Conservation (phyloP, 2,329 filamentous ascomycete species). For the Fusarium incarnatum region DNA sequence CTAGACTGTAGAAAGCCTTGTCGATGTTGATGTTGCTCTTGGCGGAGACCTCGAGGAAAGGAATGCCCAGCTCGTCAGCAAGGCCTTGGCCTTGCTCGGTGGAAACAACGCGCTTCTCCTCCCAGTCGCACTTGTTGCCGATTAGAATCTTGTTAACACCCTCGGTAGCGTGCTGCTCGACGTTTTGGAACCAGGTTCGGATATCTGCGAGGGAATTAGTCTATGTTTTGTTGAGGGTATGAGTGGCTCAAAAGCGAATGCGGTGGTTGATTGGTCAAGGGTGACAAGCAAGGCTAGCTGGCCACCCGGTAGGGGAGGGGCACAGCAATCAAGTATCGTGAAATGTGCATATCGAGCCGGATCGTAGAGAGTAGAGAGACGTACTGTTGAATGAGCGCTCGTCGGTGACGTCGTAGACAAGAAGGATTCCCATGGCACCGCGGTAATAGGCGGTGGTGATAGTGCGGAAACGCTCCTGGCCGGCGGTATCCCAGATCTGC, state of each 20-base stretch:
- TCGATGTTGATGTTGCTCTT: conserved; percentile 99
- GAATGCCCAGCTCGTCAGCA: conserved; percentile 95
- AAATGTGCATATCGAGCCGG: not conserved
- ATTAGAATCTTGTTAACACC: conserved; percentile 99
- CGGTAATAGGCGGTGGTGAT: conserved; percentile 99
- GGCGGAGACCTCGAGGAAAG: conserved; percentile 97
- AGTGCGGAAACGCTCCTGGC: conserved; percentile 97
- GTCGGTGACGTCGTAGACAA: conserved; percentile 99
- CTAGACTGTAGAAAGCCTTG: conserved; percentile 96
- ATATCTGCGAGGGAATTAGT: conserved; percentile 74
- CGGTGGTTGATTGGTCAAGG: conserved; percentile 13
- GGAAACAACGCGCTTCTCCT: conserved; percentile 95
- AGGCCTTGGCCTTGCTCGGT: conserved; percentile 93
- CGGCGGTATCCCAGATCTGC: conserved; percentile 99
- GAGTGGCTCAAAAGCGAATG: conserved; percentile 10
- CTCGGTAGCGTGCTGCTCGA: conserved; percentile 97
- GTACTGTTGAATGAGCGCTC: conserved; percentile 94
- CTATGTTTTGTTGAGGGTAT: conserved; percentile 22
- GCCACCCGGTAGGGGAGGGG: not conserved
- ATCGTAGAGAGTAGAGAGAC: conserved; percentile 46
- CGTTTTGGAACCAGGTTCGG: conserved; percentile 99
- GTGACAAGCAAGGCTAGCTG: not conserved
- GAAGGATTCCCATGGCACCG: conserved; percentile 96
- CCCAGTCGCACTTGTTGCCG: conserved; percentile 99
- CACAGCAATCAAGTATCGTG: not conserved